Base-by-base conservation (phyloP, 1,139 yeast genomes). In the Schizosaccharomyces versatilis region DNA sequence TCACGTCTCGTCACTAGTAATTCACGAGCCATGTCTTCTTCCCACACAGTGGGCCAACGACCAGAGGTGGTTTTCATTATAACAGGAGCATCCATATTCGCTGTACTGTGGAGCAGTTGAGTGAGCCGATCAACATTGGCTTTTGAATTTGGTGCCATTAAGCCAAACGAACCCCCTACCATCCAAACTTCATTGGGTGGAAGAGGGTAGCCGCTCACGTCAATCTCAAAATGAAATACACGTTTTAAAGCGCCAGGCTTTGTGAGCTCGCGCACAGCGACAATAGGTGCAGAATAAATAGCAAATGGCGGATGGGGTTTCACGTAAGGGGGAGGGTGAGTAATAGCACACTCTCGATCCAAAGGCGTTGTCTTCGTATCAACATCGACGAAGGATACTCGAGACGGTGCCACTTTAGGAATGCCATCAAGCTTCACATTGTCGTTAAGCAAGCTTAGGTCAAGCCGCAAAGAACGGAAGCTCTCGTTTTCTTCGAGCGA, bases 11-110 rank as follows among this genome's bases (percentile, higher is more conserved):
- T 56, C 12, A 62, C 59, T 9, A 41, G 53, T 41, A 62, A 15
- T n/a, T 53, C 41, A 2, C 64, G 57, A 7, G 62, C 55, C 42
- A 54, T 52, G 6, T 57, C 64, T 8, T 60, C 63, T 8, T 60
- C 63, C 64, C 64, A 61, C 36, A 62, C 57, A 3, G 63, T 59
- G 1, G 64, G 64, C 64, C 64, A 62, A 5, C 64, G 58, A 36
- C 63, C 64, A 15, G 60, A 57, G 14, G 49, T 44, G 1, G 63
- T 62, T n/a, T 52, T 44, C 32, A 62, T 52, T 19, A 54, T 47
- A 7, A 60, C 53, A 10, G 56, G 54, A 12, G 51, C 55, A 17
- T 61, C 60, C 8, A 58, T 54, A 9, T 52, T 56, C 6, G 40
- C 38, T 2, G 58, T 38, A 9, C 58, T 40, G 10, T 53, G 57